These are phyloP conservation scores for Marasmius oreades DNA, from an alignment of 1,284 basidiomycete species.

Conservation along the genomic window DNA sequence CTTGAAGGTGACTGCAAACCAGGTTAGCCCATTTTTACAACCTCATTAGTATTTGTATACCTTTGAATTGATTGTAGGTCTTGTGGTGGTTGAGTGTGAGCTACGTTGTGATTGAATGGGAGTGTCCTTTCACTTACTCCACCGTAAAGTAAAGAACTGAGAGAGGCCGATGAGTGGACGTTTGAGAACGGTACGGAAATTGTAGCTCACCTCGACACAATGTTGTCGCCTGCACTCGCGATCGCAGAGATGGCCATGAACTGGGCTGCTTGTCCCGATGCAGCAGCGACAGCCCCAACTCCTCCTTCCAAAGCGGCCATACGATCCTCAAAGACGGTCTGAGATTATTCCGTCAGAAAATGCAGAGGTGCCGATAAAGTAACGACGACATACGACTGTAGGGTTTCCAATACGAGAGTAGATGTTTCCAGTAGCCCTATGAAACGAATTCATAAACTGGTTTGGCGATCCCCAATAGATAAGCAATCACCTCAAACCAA, in stretches of 20 bases:
- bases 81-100: slow-evolving; percentile 14
- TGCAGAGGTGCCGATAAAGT: background rate
- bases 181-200: background rate
- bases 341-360: background rate
- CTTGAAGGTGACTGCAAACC: slow-evolving; percentile 63
- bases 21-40: background rate
- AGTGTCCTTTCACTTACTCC: slow-evolving; percentile 42
- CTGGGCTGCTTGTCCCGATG: slow-evolving; percentile 82
- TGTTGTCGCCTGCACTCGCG: slow-evolving; percentile 75
- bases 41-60: slow-evolving; percentile 27
- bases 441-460: background rate
- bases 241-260: slow-evolving; percentile 73
- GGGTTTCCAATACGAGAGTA: slow-evolving; percentile 84
- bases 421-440: slow-evolving; percentile 62
- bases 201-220: slow-evolving; percentile 60
- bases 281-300: slow-evolving; percentile 72
- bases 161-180: background rate
- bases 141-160: slow-evolving; percentile 61
- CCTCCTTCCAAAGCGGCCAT: slow-evolving; percentile 85
- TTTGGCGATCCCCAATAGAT: background rate
- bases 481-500: slow-evolving; percentile 56
- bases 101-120: background rate
- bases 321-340: slow-evolving; percentile 84
- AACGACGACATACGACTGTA: slow-evolving; percentile 56
- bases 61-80: slow-evolving; percentile 91